Evolutionary conservation across 371 early-diverging fungal species (phyloP).

Genomic region (Apophysomyces elegans): DNA sequence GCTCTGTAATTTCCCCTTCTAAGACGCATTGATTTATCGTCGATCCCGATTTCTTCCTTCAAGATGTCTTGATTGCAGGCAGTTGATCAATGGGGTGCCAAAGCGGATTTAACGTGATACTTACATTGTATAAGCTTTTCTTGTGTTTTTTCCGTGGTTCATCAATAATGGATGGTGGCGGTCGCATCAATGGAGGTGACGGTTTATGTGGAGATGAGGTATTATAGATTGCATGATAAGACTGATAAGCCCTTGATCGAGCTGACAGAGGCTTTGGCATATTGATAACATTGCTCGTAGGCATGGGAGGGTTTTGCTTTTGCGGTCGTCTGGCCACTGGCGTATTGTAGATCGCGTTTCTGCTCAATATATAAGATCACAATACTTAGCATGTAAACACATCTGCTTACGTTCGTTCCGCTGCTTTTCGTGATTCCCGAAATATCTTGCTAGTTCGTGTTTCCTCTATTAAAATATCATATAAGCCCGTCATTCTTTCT

Average conservation of each 20-base stretch:
- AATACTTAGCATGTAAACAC: not conserved
- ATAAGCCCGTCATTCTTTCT: not conserved
- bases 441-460: slow-evolving; percentile 37
- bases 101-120: not conserved
- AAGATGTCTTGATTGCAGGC: too few relatives aligned
- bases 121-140: not conserved
- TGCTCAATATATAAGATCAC: slow-evolving; percentile 1
- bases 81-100: too few relatives aligned
- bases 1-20: too few relatives aligned
- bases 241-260: slow-evolving; percentile 14
- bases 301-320: not conserved
- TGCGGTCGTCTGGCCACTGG: slow-evolving; percentile 13
- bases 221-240: slow-evolving; percentile 14
- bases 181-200: not conserved
- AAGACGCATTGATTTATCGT: too few relatives aligned
- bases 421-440: slow-evolving; percentile 38
- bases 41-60: too few relatives aligned
- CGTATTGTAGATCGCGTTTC: slow-evolving; percentile 33
- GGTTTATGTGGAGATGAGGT: slow-evolving; percentile 7
- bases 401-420: slow-evolving; percentile 34
- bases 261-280: slow-evolving; percentile 23
- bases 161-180: not conserved
- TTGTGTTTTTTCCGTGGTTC: not conserved
- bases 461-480: slow-evolving; percentile 22
- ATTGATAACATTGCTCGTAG: slow-evolving; percentile 10